Conservation (phyloP, 2,329 filamentous ascomycete species). For the Pseudogymnoascus sp. region DNA sequence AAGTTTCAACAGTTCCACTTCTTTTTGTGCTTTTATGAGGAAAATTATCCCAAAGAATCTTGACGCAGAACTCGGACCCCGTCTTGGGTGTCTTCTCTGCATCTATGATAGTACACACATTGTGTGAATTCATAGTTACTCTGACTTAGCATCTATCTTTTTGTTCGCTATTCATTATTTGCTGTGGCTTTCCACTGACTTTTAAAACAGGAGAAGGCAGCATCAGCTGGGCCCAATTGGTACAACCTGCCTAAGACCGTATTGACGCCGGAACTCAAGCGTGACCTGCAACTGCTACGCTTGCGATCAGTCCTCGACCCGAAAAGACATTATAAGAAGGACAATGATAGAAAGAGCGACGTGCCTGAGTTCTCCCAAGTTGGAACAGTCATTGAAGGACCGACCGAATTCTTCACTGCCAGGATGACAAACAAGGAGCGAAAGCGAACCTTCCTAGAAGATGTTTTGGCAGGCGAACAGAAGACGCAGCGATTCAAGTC, state of each 20-base stretch:
- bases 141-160: constrained; percentile 39
- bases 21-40: constrained; percentile 54
- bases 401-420: constrained; percentile 78
- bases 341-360: constrained; percentile 56
- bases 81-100: constrained; percentile 74
- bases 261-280: constrained; percentile 76
- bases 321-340: constrained; percentile 87
- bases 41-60: constrained; percentile 66
- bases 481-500: constrained; percentile 68
- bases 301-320: constrained; percentile 87
- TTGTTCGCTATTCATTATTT: constrained; percentile 12
- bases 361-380: constrained; percentile 82
- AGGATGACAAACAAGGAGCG: constrained; percentile 81
- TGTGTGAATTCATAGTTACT: constrained; percentile 61
- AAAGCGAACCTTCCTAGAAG: constrained; percentile 80
- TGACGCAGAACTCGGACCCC: constrained; percentile 69
- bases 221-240: constrained; percentile 75
- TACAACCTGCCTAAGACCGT: constrained; percentile 81
- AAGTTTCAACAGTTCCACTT: constrained; percentile 26
- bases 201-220: constrained; percentile 36
- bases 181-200: constrained; percentile 13
- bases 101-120: constrained; percentile 51
- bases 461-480: constrained; percentile 65
- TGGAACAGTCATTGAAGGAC: constrained; percentile 80
- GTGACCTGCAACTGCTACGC: constrained; percentile 81